These are phyloP conservation scores for Pythium phragmitis DNA, from an alignment of 352 stramenopile species.

Conservation along the genomic window DNA sequence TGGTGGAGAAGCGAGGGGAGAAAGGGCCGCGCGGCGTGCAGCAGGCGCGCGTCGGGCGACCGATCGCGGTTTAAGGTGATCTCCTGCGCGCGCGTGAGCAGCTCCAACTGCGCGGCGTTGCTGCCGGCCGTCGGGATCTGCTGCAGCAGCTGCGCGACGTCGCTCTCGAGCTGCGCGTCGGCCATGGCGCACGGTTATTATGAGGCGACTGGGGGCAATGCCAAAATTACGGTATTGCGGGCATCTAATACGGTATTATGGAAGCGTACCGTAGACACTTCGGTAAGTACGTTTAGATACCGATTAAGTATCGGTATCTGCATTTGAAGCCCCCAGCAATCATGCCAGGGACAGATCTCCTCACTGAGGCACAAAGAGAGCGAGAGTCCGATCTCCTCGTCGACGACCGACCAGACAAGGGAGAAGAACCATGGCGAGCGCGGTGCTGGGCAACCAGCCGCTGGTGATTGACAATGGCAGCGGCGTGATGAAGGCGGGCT, in stretches of 20 bases:
- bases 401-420: background rate
- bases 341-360: background rate
- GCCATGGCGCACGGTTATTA: constrained; percentile 27
- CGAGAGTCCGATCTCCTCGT: too few species aligned
- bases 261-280: background rate
- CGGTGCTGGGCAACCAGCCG: constrained; percentile 80
- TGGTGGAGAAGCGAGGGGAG: constrained; percentile 51
- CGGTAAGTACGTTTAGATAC: constrained; percentile 5
- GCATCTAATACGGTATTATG: constrained; percentile 7
- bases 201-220: background rate
- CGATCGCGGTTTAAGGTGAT: constrained; percentile 58
- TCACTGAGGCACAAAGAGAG: background rate
- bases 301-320: background rate
- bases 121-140: constrained; percentile 35
- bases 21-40: constrained; percentile 43
- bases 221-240: constrained; percentile 1
- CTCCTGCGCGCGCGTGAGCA: constrained; percentile 69
- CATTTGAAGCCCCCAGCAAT: constrained; percentile 19
- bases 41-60: constrained; percentile 38
- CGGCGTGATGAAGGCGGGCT: constrained; percentile 80
- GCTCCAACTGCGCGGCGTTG: constrained; percentile 53
- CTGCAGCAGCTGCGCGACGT: constrained; percentile 56
- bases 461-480: constrained; percentile 88
- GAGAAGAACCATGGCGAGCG: constrained; percentile 39
- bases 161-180: constrained; percentile 31